Evolutionary conservation across 2,329 filamentous ascomycete genomes (phyloP), one percentile per base, ranked within the genome.

Genomic region (Claviceps maximensis): DNA sequence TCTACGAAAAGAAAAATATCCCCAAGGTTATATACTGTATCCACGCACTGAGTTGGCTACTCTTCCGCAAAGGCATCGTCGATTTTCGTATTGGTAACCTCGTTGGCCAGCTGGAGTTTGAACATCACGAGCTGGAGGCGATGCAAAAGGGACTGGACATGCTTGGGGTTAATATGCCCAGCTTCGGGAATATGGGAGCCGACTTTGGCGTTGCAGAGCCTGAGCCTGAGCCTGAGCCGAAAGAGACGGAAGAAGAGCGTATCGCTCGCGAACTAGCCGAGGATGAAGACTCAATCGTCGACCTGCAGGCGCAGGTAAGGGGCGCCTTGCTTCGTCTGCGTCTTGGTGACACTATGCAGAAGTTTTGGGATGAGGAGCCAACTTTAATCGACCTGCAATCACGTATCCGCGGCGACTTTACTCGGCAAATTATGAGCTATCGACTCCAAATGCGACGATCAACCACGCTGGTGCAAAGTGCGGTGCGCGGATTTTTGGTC

Each of bases 1-100:
- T 98, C 13, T 98, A 98, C 72, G 94, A 98, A 70, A 98, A 97
- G 75, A 98, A 98, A 71, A 98, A 98, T 62, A 94, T 97, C 1
- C 93, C 93, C 4, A 98, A 97, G 68, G 94, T 97, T 65, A 98
- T 98, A 57, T 95, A 98, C 71, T 98, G 93, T 65, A 93, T 98
- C 51, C 93, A 98, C 63, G 93, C 93, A 0, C 74, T 98, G 19
- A 97, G 91, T 66, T 98, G 91, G 89, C 77, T 98, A n/a, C 76
- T 98, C 12, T 96, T 88, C 69, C 85, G 93, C 49, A 93, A 96
- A 67, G 91, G 93, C 1, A 89, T 97, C 57, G 86, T 97, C 41
- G 86, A 90, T 63, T 97, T 98, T 68, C 84, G 90, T 9, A 98
- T 98, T 63, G 93, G 91, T 17, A 98, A 98, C 62, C 76, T 98